Evolutionary conservation across 768 basidiomycete genomes (phyloP).

Genomic region (Cyclocybe aegerita): DNA sequence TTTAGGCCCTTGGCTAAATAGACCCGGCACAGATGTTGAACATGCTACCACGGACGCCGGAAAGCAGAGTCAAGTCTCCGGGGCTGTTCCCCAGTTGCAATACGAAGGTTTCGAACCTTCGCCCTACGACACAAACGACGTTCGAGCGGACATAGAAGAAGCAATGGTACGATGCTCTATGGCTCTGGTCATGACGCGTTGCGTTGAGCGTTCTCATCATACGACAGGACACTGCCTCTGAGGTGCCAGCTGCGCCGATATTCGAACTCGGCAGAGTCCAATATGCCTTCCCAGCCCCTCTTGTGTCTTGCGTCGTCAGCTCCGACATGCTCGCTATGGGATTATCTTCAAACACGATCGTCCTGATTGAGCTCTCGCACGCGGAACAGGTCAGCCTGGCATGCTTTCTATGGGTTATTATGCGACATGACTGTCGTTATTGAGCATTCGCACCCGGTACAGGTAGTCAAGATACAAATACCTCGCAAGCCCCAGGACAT

Average conservation of each 20-base stretch:
- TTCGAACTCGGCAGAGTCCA: constrained; percentile 90
- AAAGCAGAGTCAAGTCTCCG: constrained; percentile 28
- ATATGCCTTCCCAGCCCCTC: constrained; percentile 82
- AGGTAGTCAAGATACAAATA: constrained; percentile 78
- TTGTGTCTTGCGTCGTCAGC: constrained; percentile 79
- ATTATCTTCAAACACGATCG: constrained; percentile 68
- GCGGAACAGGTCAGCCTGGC: constrained; percentile 66
- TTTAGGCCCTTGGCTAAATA: constrained; percentile 5
- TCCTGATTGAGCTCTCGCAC: constrained; percentile 87
- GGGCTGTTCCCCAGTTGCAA: constrained; percentile 57
- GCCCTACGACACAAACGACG: constrained; percentile 52
- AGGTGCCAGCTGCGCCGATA: constrained; percentile 54
- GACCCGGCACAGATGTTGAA: constrained; percentile 71
- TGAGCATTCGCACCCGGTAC: constrained; percentile 81
- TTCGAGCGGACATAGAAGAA: constrained; percentile 40
- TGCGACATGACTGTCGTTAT: constrained; percentile 82
- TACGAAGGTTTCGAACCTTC: constrained; percentile 90
- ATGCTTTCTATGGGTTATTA: constrained; percentile 59
- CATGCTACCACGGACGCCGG: constrained; percentile 62
- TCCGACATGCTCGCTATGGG: constrained; percentile 90
- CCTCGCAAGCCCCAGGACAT: constrained; percentile 75
- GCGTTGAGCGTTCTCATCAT: background rate
- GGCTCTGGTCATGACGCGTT: constrained; percentile 6
- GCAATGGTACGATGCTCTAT: constrained; percentile 20
- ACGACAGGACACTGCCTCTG: constrained; percentile 25